Percentiles rank a stretch among this genome's conserved stretches.
Conservation (phyloP, 139 green algal genomes). For the Marvania coccoides region DNA sequence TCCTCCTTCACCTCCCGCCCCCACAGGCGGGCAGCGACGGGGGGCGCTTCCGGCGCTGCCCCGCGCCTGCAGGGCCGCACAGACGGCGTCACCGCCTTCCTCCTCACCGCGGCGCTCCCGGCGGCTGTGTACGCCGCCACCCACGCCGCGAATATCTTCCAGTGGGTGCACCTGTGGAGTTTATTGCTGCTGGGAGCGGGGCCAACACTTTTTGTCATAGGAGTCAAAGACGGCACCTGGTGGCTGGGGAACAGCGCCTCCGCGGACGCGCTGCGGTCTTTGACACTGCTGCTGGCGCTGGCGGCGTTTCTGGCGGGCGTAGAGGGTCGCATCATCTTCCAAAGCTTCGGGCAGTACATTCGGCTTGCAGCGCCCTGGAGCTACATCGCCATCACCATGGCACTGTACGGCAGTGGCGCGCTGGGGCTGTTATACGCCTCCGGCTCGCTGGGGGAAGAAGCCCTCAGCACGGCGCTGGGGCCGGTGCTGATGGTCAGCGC, state of each 20-base stretch:
- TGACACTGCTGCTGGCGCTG: conserved; percentile 33
- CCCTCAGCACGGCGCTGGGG: conserved; percentile 16
- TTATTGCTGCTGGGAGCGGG: conserved; percentile 57
- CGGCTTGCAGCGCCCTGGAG: conserved; percentile 74
- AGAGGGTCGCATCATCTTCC: conserved; percentile 86
- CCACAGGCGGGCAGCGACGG: not conserved
- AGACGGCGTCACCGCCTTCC: conserved; percentile 45
- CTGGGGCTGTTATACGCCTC: conserved; percentile 49
- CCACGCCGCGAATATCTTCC: conserved; percentile 41
- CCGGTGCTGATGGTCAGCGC: conserved; percentile 34
- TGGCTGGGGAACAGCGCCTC: conserved; percentile 45
- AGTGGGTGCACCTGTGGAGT: conserved; percentile 59
- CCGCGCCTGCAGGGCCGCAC: conserved; percentile 30
- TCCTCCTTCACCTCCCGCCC: conserved; percentile 66
- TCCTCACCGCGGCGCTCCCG: conserved; percentile 49
- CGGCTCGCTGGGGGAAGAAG: conserved; percentile 20
- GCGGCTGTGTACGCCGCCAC: conserved; percentile 48
- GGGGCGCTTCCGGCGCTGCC: not conserved
- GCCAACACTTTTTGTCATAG: conserved; percentile 48
- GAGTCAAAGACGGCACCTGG: conserved; percentile 64
- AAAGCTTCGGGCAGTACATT: conserved; percentile 88
- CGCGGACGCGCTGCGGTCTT: conserved; percentile 8
- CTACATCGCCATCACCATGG: conserved; percentile 75
- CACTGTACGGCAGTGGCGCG: conserved; percentile 56
- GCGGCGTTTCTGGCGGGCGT: conserved; percentile 53